phyloP scores from a whole-genome alignment of 2,329 filamentous ascomycete genomes.

The Xylariaceae sp. region DNA sequence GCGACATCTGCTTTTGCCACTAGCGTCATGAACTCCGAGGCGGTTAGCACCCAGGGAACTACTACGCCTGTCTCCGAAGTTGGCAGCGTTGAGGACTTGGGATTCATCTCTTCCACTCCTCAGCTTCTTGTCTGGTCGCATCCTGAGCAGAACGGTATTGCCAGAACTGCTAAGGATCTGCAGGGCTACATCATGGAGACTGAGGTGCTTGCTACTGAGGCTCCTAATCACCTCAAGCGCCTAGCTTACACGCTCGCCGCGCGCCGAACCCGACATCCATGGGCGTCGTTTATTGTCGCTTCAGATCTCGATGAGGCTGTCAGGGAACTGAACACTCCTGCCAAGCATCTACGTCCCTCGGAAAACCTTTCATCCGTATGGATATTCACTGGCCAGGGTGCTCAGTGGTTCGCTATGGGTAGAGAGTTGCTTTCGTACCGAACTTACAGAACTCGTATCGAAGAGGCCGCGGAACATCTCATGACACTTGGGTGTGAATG shows the following conservation, averaged over 20 bases:
- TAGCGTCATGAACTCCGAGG: slow-evolving; percentile 21
- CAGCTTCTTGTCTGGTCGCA: slow-evolving; percentile 29
- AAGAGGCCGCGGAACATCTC: slow-evolving; percentile 27
- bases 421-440: slow-evolving; percentile 29
- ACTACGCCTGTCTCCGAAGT: slow-evolving; percentile 25
- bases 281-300: slow-evolving; percentile 27
- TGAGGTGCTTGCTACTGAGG: slow-evolving; percentile 19
- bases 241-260: slow-evolving; percentile 25
- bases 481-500: slow-evolving; percentile 26
- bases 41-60: slow-evolving; percentile 20
- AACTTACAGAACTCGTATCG: slow-evolving; percentile 25
- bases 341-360: slow-evolving; percentile 23
- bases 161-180: slow-evolving; percentile 23
- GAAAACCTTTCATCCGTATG: slow-evolving; percentile 24
- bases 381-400: slow-evolving; percentile 31
- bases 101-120: slow-evolving; percentile 23
- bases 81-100: slow-evolving; percentile 21
- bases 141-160: slow-evolving; percentile 28
- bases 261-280: slow-evolving; percentile 25
- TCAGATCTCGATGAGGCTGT: slow-evolving; percentile 22
- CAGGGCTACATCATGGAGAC: slow-evolving; percentile 23
- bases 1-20: slow-evolving; percentile 20
- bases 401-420: slow-evolving; percentile 32
- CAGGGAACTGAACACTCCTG: slow-evolving; percentile 22
- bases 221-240: slow-evolving; percentile 21